These are phyloP conservation scores for Fusarium scirpi DNA, from an alignment of 2,329 filamentous ascomycete species.

Conservation along the genomic window DNA sequence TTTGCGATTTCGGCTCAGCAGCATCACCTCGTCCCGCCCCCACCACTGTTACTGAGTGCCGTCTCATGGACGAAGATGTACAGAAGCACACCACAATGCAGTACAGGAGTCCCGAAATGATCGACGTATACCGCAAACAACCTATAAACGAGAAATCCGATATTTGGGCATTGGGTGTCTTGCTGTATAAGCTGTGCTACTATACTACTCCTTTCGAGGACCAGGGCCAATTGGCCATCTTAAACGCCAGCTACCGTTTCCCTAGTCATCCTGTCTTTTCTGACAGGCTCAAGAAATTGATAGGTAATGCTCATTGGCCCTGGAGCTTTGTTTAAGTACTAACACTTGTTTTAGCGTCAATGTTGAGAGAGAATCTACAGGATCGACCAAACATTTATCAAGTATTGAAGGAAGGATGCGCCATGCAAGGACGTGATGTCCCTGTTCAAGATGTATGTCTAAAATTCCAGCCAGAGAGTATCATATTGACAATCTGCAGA, in stretches of 20 bases:
- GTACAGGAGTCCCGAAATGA: constrained; percentile 98
- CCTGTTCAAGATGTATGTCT: constrained; percentile 88
- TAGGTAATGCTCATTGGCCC: constrained; percentile 67
- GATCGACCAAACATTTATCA: constrained; percentile 92
- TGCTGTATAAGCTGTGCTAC: constrained; percentile 98
- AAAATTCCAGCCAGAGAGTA: background rate
- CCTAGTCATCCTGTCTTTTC: constrained; percentile 91
- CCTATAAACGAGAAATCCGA: constrained; percentile 99
- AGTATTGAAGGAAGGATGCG: constrained; percentile 85
- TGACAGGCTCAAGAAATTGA: constrained; percentile 87
- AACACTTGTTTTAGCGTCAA: constrained; percentile 72
- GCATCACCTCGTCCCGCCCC: constrained; percentile 87
- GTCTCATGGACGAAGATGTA: constrained; percentile 94
- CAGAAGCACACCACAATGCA: constrained; percentile 97
- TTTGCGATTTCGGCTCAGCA: constrained; percentile 97
- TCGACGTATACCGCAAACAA: constrained; percentile 95
- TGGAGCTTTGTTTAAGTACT: constrained; percentile 23
- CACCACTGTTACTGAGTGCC: constrained; percentile 86
- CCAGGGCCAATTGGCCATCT: constrained; percentile 94
- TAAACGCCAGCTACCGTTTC: constrained; percentile 95
- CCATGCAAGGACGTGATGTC: constrained; percentile 87
- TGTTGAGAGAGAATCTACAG: constrained; percentile 87
- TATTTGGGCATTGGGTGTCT: constrained; percentile 95
- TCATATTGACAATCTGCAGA: constrained; percentile 60
- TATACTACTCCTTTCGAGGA: constrained; percentile 99